Conservation (phyloP, 345 rosid genomes). For the Eucalyptus tenuipes region DNA sequence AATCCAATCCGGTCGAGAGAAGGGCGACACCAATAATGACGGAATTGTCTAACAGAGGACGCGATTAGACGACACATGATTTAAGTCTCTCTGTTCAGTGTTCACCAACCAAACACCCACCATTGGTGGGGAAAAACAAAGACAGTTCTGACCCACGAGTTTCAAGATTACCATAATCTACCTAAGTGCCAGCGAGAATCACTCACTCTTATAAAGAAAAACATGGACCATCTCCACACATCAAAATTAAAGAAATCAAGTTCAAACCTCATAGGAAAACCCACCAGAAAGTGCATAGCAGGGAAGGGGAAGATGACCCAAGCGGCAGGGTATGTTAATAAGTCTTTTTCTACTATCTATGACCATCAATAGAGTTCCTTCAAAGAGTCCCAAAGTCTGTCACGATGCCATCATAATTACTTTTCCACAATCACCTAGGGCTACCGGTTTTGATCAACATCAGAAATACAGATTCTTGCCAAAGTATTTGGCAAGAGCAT, state of each 20-base stretch:
- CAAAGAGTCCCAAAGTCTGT: constrained; percentile 14
- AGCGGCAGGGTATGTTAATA: not conserved
- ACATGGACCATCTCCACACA: not conserved
- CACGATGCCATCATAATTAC: constrained; percentile 6
- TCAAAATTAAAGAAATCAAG: not conserved
- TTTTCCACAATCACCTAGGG: constrained; percentile 48
- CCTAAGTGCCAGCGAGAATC: not conserved
- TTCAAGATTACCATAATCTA: not conserved
- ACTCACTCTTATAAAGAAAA: not conserved
- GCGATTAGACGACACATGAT: not conserved
- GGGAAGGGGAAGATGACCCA: not conserved
- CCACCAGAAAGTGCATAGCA: not conserved
- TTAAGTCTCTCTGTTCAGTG: not conserved
- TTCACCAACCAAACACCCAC: not conserved
- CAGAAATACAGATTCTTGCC: constrained; percentile 51
- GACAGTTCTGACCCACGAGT: not conserved
- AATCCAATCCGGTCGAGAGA: not conserved
- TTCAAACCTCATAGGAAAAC: not conserved
- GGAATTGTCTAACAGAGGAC: not conserved
- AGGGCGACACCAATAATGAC: not conserved
- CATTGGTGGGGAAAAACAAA: not conserved
- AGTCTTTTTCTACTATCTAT: not conserved
- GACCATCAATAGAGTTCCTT: not conserved
- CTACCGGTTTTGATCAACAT: constrained; percentile 37
- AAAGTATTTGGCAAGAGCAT: constrained; percentile 15